Evolutionary conservation across 2,329 filamentous ascomycete genomes (phyloP).

Genomic region (Aspergillus ochraceoroseus): DNA sequence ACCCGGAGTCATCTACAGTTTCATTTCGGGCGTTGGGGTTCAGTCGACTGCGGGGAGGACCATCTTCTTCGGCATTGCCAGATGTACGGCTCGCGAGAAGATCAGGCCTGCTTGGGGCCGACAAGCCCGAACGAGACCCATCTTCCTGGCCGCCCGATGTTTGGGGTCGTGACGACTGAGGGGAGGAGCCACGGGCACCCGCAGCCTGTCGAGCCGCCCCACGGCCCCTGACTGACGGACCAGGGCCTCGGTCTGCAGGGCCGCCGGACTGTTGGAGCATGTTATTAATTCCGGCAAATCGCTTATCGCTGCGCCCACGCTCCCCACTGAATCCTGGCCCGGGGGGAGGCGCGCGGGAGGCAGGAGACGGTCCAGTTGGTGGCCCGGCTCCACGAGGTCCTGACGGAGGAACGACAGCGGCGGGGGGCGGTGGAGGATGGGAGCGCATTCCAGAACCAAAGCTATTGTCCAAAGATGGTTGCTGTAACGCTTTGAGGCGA

Average conservation of each 20-base stretch:
- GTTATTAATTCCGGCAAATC: slow-evolving; percentile 46
- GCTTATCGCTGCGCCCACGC: slow-evolving; percentile 44
- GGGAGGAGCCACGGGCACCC: slow-evolving; percentile 29
- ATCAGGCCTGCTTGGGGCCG: slow-evolving; percentile 30
- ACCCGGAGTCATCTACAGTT: slow-evolving; percentile 32
- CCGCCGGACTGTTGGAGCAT: slow-evolving; percentile 44
- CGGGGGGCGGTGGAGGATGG: slow-evolving; percentile 25
- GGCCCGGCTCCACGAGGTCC: slow-evolving; percentile 40
- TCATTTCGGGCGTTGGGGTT: slow-evolving; percentile 32
- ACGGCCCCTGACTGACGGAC: slow-evolving; percentile 40
- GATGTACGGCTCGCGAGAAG: slow-evolving; percentile 30
- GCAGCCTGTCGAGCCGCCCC: slow-evolving; percentile 36
- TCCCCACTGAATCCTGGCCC: slow-evolving; percentile 37
- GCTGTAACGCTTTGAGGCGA: slow-evolving; percentile 45
- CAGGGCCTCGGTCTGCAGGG: slow-evolving; percentile 32
- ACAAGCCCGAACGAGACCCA: slow-evolving; percentile 13
- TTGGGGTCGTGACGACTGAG: slow-evolving; percentile 32
- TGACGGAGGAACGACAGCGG: slow-evolving; percentile 35
- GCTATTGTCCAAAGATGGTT: slow-evolving; percentile 25
- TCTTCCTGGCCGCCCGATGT: slow-evolving; percentile 30
- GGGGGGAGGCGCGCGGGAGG: slow-evolving; percentile 35
- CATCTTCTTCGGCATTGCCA: slow-evolving; percentile 26
- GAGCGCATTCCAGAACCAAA: slow-evolving; percentile 21
- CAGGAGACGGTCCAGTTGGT: slow-evolving; percentile 35
- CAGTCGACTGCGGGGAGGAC: slow-evolving; percentile 26